Conservation (phyloP, 441 rosid species). For the Pelargonium fulgidum region DNA sequence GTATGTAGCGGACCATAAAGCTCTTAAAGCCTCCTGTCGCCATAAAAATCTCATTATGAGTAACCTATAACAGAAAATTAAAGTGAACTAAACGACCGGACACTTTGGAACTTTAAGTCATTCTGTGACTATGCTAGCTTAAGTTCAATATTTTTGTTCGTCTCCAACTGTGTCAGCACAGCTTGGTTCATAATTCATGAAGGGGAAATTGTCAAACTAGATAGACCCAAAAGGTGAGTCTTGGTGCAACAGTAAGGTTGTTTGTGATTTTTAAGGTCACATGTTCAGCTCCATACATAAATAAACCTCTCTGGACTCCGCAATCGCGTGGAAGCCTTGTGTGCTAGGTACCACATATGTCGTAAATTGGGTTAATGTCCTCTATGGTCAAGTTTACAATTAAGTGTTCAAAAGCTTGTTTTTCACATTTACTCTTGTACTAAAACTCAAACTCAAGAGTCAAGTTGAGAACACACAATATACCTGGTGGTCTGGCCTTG, state of each 20-base stretch:
- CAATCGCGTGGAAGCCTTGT: too few relatives aligned
- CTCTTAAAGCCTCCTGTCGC: slow-evolving; percentile 17
- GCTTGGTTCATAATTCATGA: neutral
- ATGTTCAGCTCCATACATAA: too few relatives aligned
- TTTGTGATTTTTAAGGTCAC: too few relatives aligned
- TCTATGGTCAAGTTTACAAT: too few relatives aligned
- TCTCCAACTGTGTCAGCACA: neutral
- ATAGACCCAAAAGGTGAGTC: too few relatives aligned
- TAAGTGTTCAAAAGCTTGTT: neutral
- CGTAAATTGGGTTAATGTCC: too few relatives aligned
- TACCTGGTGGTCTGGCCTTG: slow-evolving; percentile 27
- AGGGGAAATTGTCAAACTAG: neutral
- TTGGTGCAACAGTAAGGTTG: too few relatives aligned
- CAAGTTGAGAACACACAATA: neutral
- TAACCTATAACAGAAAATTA: neutral
- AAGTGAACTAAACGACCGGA: too few relatives aligned
- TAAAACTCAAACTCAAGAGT: neutral
- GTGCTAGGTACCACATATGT: too few relatives aligned
- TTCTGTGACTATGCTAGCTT: too few relatives aligned
- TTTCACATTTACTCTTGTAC: neutral
- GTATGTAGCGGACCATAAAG: slow-evolving; percentile 12
- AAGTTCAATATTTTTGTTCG: neutral
- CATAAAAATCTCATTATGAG: neutral
- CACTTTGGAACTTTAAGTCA: too few relatives aligned
- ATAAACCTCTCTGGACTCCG: too few relatives aligned